phyloP scores from a whole-genome alignment of 2,329 filamentous ascomycete genomes.

The Penicillium psychrosexuale region DNA sequence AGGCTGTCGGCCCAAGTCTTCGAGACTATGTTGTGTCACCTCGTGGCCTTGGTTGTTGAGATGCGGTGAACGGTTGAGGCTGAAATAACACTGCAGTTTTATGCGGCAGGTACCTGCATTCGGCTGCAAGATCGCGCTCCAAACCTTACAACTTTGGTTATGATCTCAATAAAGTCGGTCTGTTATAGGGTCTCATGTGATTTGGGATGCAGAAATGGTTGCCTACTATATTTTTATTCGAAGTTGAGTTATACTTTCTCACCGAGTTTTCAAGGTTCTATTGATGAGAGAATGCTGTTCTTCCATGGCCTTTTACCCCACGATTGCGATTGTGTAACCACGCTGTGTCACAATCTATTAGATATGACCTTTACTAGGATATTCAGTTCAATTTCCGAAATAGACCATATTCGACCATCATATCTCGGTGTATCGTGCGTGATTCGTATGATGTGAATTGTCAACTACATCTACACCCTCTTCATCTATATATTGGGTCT shows the following conservation, averaged over 20 bases:
- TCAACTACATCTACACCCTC: not conserved
- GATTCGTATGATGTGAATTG: no score
- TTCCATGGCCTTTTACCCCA: not conserved
- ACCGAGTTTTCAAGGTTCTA: not conserved
- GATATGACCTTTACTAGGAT: not conserved
- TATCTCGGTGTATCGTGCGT: not conserved
- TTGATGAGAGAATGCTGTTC: not conserved
- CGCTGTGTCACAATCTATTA: not conserved
- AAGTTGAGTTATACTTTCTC: not conserved
- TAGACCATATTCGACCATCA: no score
- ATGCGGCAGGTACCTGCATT: conserved; percentile 22
- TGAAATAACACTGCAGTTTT: conserved; percentile 4
- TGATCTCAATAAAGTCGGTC: conserved; percentile 10
- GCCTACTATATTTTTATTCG: not conserved
- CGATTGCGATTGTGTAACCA: not conserved
- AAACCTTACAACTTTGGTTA: conserved; percentile 2
- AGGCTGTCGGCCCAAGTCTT: not conserved
- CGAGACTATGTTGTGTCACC: conserved; percentile 11
- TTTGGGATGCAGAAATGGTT: not conserved
- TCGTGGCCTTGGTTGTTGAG: conserved; percentile 7
- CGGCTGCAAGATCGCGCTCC: conserved; percentile 8
- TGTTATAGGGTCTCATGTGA: conserved; percentile 10
- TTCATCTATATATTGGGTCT: not conserved
- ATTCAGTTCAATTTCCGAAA: not conserved
- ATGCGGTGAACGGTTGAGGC: conserved; percentile 14